A percentile compares a stretch with the other conserved stretches of the same genome.
These are phyloP conservation scores for Akanthomyces dipterigenus DNA, from an alignment of 2,329 filamentous ascomycete species.

Conservation along the genomic window DNA sequence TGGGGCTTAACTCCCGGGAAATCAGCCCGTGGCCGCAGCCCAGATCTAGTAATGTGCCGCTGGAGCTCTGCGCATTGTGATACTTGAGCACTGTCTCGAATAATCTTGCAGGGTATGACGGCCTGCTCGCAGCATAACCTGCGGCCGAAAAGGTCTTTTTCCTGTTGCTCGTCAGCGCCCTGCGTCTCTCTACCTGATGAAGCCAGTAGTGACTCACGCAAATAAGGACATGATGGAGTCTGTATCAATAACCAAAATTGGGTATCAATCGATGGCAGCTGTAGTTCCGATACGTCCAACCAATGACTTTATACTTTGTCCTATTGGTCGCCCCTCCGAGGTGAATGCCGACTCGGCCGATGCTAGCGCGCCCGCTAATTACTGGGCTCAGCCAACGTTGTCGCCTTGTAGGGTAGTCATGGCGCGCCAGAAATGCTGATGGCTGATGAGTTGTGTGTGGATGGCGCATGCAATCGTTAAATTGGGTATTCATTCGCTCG, in stretches of 20 bases:
- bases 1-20: constrained; percentile 44
- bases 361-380: background rate
- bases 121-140: constrained; percentile 54
- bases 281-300: background rate
- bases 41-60: constrained; percentile 45
- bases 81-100: constrained; percentile 48
- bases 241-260: background rate
- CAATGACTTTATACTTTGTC: background rate
- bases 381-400: background rate
- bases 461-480: too few species aligned
- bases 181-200: background rate
- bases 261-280: background rate
- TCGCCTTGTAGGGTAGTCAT: background rate
- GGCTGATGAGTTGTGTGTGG: background rate
- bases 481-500: too few species aligned
- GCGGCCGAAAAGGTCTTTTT: constrained; percentile 49
- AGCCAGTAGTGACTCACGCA: constrained; percentile 28
- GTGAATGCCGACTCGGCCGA: constrained; percentile 5
- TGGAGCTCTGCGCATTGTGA: constrained; percentile 33
- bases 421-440: background rate
- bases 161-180: constrained; percentile 25
- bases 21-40: constrained; percentile 57
- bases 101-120: constrained; percentile 49
- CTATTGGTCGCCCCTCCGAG: background rate
- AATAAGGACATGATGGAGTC: constrained; percentile 38